Base-by-base conservation (phyloP, 192 early-diverging fungal genomes). In the Mortierella antarctica region DNA sequence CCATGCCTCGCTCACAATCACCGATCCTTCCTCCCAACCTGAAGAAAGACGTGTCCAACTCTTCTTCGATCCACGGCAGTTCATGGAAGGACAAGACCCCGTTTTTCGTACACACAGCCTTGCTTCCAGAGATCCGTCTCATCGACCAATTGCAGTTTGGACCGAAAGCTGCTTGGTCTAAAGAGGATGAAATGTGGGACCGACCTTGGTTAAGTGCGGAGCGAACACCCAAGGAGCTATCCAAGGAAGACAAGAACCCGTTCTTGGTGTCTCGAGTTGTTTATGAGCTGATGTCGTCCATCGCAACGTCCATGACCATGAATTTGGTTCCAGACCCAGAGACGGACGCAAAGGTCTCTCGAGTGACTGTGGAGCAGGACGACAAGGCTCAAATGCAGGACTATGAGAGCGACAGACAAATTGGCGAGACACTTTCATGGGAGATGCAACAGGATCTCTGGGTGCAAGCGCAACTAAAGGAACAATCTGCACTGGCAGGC, bases 11-110 rank as follows among this genome's bases (percentile, higher is more conserved):
- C 5, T 46, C 76, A 5, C 69, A 71, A 23, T 71, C 76, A 6
- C 56, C 75, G 6, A 57, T 71, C 18, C 21, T 71, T 51, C 52
- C 53, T 2, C 61, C 60, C 31, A 79, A 79, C 58, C 54, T 59
- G 12, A 64, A 79, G 31, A 79, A 79, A 54, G 76, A 79, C 58
- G 50, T 79, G 15, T 68, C 76, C 40, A 67, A 79, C 53, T 71
- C 75, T 20, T 65, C 76, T 8, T 69, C 68, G 7, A 39, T 65
- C 50, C 56, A 17, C 8, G 57, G 64, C 18, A 61, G 18, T 13
- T 57, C 63, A 39, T 79, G 76, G 76, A 79, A 71, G 15, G 64
- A 71, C 39, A 67, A 51, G 47, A 71, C 55, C 17, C 76, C 76
- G 4, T 44, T 67, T 10, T 71, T 48, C 67, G 53, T 79, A 14